A percentile compares a stretch with the other conserved stretches of the same genome.
phyloP scores from a whole-genome alignment of 345 rosid species.

The Psidium friedrichsthalianum region DNA sequence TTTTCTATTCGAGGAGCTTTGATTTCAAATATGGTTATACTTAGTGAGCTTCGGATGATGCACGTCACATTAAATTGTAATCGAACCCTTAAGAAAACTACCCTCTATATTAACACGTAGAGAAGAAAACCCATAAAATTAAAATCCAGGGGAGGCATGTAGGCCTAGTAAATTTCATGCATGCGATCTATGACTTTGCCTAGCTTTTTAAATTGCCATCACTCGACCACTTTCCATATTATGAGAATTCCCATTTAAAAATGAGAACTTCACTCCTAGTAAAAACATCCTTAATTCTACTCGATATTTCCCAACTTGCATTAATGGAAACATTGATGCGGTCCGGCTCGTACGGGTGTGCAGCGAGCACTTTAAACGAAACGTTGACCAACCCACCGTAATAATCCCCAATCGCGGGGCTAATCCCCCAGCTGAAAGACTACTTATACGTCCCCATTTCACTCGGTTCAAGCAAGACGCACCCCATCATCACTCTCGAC shows the following conservation, averaged over 20 bases:
- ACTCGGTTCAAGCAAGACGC: neutral
- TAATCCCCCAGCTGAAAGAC: neutral
- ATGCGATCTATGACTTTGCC: neutral
- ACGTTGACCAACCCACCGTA: too few relatives aligned
- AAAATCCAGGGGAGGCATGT: neutral
- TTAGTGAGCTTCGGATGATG: neutral
- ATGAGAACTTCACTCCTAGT: neutral
- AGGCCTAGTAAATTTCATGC: neutral
- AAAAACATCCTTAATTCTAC: neutral
- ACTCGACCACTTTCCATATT: neutral
- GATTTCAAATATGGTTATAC: rapidly evolving
- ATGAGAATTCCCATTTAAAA: neutral
- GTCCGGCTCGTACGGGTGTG: neutral
- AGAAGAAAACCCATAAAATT: neutral
- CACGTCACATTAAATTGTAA: neutral
- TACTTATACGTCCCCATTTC: neutral
- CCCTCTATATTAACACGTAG: neutral
- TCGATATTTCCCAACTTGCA: neutral
- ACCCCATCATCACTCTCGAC: neutral
- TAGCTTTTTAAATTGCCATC: neutral
- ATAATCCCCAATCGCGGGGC: too few relatives aligned
- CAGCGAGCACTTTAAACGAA: neutral
- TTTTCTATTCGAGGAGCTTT: neutral
- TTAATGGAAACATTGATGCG: neutral
- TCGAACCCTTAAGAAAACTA: too few relatives aligned